Conservation (phyloP, 805 yeast species). For the Yarrowia hollandica region DNA sequence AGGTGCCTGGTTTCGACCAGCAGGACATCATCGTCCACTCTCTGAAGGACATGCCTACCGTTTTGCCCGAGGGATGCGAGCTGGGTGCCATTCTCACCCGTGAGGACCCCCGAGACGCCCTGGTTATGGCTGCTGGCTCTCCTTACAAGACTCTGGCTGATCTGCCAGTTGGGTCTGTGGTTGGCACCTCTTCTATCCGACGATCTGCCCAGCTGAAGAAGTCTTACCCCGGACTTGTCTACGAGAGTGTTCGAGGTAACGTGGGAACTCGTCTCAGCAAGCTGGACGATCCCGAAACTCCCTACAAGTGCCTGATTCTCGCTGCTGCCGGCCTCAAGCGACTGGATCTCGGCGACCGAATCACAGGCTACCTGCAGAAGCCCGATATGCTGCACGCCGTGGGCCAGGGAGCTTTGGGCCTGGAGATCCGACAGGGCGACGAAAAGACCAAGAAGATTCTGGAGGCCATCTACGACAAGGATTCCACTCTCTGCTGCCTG, state of each 20-base stretch:
- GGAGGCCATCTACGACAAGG: constrained; percentile 58
- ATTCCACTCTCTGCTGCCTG: constrained; percentile 67
- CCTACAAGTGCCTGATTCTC: constrained; percentile 71
- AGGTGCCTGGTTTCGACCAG: constrained; percentile 60
- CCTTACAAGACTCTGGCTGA: constrained; percentile 65
- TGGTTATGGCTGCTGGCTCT: constrained; percentile 69
- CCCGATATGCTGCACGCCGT: constrained; percentile 93
- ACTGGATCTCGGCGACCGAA: constrained; percentile 68
- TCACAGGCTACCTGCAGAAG: constrained; percentile 66
- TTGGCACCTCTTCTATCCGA: constrained; percentile 93
- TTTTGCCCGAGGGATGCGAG: constrained; percentile 84
- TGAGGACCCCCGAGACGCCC: constrained; percentile 92
- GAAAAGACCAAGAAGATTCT: constrained; percentile 57
- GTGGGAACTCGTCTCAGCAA: constrained; percentile 76
- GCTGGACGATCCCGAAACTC: constrained; percentile 68
- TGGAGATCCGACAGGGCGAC: constrained; percentile 81
- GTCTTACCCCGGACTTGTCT: constrained; percentile 70
- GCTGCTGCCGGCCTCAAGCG: constrained; percentile 92
- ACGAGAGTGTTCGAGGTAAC: constrained; percentile 86
- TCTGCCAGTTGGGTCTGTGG: constrained; percentile 79
- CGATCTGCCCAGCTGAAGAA: constrained; percentile 87
- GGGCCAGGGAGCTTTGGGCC: constrained; percentile 97
- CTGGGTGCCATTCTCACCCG: constrained; percentile 83
- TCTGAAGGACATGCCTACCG: constrained; percentile 87
- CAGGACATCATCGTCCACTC: constrained; percentile 91